Conservation (phyloP, 306 rosid species). For the Amphicarpaea edgeworthii region DNA sequence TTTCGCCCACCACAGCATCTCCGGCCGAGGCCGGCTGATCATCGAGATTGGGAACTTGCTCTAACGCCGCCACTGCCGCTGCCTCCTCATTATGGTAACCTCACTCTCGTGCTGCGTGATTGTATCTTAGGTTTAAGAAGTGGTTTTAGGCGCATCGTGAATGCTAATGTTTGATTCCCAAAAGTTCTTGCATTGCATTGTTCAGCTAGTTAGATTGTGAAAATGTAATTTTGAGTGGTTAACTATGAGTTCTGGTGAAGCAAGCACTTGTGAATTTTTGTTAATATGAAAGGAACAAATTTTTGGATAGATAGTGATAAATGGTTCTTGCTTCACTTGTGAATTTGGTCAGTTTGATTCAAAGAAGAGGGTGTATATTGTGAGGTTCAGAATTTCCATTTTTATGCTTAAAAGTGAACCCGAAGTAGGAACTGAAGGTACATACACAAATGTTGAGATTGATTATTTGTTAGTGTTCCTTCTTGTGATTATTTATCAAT, state of each 20-base stretch:
- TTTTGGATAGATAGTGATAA: not conserved
- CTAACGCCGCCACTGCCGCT: slow-evolving; percentile 46
- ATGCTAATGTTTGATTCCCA: slow-evolving; percentile 7
- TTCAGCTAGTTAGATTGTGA: not conserved
- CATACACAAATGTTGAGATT: slow-evolving; percentile 24
- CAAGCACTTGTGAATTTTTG: not conserved
- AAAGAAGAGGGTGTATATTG: slow-evolving; percentile 14
- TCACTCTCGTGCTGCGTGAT: not conserved
- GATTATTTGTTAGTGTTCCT: slow-evolving; percentile 29
- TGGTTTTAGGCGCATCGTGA: not conserved
- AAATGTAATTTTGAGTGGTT: slow-evolving; percentile 19
- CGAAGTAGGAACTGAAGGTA: slow-evolving; percentile 8
- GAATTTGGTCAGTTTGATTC: slow-evolving; percentile 10
- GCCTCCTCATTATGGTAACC: slow-evolving; percentile 63
- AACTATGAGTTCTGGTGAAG: not conserved
- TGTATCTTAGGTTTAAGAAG: not conserved
- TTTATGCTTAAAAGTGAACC: slow-evolving; percentile 6
- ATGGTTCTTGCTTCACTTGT: slow-evolving; percentile 9
- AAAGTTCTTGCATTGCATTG: slow-evolving; percentile 19
- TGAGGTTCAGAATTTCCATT: slow-evolving; percentile 10
- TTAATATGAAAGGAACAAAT: slow-evolving; percentile 2
- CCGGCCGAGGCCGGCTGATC: slow-evolving; percentile 54
- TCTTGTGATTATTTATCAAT: not conserved
- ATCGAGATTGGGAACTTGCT: slow-evolving; percentile 81
- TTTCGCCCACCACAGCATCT: slow-evolving; percentile 26